A percentile compares a stretch with the other conserved stretches of the same genome.
Conservation (phyloP, 805 yeast genomes). For the Saccharomycopsis malanga region DNA sequence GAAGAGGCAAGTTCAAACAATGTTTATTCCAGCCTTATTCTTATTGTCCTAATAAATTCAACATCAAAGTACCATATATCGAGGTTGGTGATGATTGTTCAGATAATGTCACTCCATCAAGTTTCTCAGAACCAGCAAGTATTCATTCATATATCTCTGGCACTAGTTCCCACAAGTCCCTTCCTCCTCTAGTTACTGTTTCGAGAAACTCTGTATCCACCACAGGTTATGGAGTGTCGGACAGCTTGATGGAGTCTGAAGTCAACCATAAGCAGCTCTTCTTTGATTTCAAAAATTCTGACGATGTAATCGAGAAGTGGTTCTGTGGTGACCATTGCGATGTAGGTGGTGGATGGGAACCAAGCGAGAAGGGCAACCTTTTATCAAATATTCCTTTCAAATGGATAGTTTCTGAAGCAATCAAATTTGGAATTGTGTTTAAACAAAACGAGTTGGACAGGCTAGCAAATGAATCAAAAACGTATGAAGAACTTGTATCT, state of each 20-base stretch:
- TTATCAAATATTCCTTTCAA: constrained; percentile 47
- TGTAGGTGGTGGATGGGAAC: constrained; percentile 61
- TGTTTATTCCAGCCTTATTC: constrained; percentile 43
- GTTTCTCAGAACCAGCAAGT: constrained; percentile 2
- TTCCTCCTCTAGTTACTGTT: not conserved
- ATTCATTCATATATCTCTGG: constrained; percentile 10
- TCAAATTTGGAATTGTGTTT: constrained; percentile 43
- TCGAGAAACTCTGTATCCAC: not conserved
- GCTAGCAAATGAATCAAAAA: constrained; percentile 35
- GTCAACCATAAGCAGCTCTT: not conserved
- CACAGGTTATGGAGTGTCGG: not conserved
- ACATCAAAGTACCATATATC: constrained; percentile 18
- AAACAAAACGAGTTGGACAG: constrained; percentile 34
- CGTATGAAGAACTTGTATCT: constrained; percentile 38
- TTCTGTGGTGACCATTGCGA: constrained; percentile 68
- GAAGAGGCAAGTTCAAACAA: constrained; percentile 57
- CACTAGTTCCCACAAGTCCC: not conserved
- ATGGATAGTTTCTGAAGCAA: constrained; percentile 55
- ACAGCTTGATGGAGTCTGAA: not conserved
- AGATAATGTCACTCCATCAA: not conserved
- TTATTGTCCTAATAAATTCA: constrained; percentile 29
- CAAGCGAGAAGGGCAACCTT: constrained; percentile 37
- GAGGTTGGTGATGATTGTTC: constrained; percentile 10
- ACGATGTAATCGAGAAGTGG: constrained; percentile 48
- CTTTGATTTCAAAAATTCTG: not conserved